Evolutionary conservation across 306 rosid species (phyloP).

Genomic region (Macrotyloma uniflorum): DNA sequence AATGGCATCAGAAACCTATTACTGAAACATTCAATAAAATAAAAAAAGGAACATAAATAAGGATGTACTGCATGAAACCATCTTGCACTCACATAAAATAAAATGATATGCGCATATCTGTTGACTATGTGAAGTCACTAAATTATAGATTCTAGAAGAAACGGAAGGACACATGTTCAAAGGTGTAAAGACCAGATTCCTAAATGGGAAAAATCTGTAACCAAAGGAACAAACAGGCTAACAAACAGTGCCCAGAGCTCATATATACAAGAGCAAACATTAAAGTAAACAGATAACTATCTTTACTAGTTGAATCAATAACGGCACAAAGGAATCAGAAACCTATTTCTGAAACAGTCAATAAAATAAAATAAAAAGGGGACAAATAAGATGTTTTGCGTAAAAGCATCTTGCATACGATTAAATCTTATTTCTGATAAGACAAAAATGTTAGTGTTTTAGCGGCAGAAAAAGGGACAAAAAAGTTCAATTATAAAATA

Average conservation of each 20-base stretch:
- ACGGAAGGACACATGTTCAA: not conserved
- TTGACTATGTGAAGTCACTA: slow-evolving; percentile 36
- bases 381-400: not conserved
- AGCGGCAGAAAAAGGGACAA: not conserved
- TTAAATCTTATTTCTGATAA: not conserved
- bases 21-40: slow-evolving; percentile 23
- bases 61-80: not conserved
- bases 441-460: not conserved
- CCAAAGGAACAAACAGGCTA: slow-evolving; percentile 26
- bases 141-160: slow-evolving; percentile 19
- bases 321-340: slow-evolving; percentile 23
- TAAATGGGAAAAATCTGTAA: slow-evolving; percentile 23
- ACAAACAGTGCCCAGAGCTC: slow-evolving; percentile 1
- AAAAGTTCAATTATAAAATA: not conserved
- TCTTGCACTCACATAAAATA: not conserved
- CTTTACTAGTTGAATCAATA: slow-evolving; percentile 3
- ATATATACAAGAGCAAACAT: slow-evolving; percentile 14
- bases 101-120: slow-evolving; percentile 68
- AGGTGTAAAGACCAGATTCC: slow-evolving; percentile 16
- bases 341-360: slow-evolving; percentile 18
- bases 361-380: not conserved
- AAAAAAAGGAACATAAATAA: not conserved
- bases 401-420: not conserved
- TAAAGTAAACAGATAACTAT: slow-evolving; percentile 7
- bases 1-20: slow-evolving; percentile 24